phyloP scores from a whole-genome alignment of 192 early-diverging fungal species.

The Chytriomyces confervae region DNA sequence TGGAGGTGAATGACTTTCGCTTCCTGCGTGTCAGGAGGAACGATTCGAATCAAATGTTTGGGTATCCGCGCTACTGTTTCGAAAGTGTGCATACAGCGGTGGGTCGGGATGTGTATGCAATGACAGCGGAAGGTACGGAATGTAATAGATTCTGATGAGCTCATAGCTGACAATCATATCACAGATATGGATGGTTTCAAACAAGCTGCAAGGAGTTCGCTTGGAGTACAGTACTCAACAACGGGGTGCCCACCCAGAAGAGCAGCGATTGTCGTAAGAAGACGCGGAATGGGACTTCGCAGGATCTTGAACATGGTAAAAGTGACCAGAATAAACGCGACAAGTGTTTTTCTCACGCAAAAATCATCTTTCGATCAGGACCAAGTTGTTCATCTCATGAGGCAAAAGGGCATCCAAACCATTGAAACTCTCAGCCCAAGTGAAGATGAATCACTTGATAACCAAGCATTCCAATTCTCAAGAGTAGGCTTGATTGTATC shows the following conservation, averaged over 20 bases:
- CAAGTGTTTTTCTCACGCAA: not conserved
- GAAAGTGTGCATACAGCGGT: not conserved
- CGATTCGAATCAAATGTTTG: not conserved
- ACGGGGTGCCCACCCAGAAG: not conserved
- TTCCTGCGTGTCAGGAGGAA: not conserved
- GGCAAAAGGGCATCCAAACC: slow-evolving; percentile 3
- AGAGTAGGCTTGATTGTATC: slow-evolving; percentile 1
- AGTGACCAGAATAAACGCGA: not conserved
- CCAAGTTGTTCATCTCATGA: slow-evolving; percentile 2
- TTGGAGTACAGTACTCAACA: not conserved
- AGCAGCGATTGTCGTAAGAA: not conserved
- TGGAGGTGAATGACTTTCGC: not conserved
- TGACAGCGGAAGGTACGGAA: not conserved
- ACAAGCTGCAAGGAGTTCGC: not conserved
- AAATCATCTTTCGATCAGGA: not conserved
- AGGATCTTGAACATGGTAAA: slow-evolving; percentile 1
- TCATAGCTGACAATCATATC: not conserved
- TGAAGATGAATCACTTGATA: not conserved
- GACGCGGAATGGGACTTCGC: not conserved
- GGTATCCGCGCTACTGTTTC: slow-evolving; percentile 1
- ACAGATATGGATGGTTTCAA: not conserved
- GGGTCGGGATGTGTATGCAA: not conserved
- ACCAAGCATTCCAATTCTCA: not conserved
- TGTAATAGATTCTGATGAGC: not conserved
- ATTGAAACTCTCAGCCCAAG: not conserved